phyloP scores from a whole-genome alignment of 2,329 filamentous ascomycete genomes.

The Monilinia vaccinii-corymbosi region DNA sequence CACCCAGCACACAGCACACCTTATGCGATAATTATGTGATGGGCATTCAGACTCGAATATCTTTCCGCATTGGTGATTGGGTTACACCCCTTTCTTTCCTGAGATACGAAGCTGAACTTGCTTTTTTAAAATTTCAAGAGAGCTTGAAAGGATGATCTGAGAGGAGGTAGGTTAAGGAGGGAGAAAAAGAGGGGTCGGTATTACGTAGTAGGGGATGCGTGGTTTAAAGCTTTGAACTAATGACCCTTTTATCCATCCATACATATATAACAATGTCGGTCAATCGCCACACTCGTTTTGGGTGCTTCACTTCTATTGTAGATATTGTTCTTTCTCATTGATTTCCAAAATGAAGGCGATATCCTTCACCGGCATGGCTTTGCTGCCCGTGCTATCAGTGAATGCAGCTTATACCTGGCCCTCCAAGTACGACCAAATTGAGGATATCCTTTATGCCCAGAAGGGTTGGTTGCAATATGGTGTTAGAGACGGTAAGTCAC shows the following conservation, averaged over 20 bases:
- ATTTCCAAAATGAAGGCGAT: not conserved
- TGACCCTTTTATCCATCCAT: not conserved
- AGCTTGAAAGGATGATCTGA: not conserved
- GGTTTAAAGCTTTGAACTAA: not conserved
- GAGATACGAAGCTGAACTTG: not conserved
- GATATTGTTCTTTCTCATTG: not conserved
- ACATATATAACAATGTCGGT: not conserved
- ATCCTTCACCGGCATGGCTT: not conserved
- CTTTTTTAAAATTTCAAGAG: not conserved
- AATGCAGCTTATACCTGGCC: not conserved
- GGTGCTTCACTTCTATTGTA: not conserved
- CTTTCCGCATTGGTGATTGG: no score
- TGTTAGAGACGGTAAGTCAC: not conserved
- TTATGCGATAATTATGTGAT: no score
- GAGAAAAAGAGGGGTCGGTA: not conserved
- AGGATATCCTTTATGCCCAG: not conserved
- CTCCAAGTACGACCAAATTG: not conserved
- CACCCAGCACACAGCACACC: no score
- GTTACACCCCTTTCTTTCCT: not conserved
- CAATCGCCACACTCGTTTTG: not conserved
- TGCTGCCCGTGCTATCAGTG: not conserved
- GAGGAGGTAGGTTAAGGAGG: no score
- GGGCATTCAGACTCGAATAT: no score
- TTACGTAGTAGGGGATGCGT: not conserved
- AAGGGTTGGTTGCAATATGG: not conserved